These are phyloP conservation scores for Fusarium oxysporum DNA, from an alignment of 2,329 filamentous ascomycete species.

Conservation along the genomic window DNA sequence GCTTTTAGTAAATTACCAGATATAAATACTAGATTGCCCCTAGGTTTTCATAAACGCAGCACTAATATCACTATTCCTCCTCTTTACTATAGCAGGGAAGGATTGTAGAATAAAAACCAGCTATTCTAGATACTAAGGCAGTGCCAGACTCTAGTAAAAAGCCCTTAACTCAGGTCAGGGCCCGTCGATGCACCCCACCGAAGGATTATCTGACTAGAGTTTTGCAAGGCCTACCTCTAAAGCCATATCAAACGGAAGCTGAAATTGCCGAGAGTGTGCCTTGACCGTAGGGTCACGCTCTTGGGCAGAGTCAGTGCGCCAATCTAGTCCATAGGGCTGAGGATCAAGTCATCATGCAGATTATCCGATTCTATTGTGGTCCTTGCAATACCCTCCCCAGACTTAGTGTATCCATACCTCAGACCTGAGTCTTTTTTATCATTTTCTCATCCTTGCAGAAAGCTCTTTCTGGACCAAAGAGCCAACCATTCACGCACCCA, in stretches of 20 bases:
- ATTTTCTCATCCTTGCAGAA: neutral
- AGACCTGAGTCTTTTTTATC: neutral
- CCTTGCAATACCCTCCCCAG: no score
- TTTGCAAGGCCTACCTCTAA: neutral
- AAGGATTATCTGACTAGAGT: neutral
- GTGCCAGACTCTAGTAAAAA: neutral
- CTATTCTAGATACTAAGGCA: neutral
- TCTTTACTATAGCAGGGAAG: neutral
- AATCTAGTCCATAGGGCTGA: neutral
- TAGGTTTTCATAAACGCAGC: neutral
- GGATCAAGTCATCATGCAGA: neutral
- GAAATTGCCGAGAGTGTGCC: neutral
- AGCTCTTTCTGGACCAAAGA: neutral
- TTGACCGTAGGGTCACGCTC: neutral
- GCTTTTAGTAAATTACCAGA: no score
- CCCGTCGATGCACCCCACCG: neutral
- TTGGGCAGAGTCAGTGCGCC: neutral
- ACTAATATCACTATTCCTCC: neutral
- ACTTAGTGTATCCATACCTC: neutral
- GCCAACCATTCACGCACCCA: no score
- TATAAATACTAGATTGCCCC: neutral
- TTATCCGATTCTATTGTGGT: no score
- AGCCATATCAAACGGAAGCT: neutral
- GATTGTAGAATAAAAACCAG: accelerated
- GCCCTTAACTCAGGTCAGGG: neutral